Evolutionary conservation across 371 early-diverging fungal species (phyloP), one percentile per base, ranked within the genome.

Genomic region (Mucor lusitanicus): DNA sequence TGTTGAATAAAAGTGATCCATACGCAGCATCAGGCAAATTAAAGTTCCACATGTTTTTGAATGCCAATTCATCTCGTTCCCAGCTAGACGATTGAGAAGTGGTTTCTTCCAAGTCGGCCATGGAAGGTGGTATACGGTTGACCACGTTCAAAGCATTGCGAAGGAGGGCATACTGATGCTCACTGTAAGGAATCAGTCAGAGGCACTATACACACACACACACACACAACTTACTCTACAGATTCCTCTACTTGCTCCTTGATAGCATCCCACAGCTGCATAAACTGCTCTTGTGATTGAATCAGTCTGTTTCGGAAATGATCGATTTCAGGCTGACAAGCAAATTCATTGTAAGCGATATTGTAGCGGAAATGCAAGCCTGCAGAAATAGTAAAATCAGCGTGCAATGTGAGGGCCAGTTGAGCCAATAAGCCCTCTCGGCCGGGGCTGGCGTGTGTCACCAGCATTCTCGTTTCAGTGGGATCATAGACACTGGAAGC

Each of bases 1-100:
- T 75, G 66, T 84, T 81, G 40, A 89, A 72, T 15, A 88, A 70
- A 30, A 88, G 68, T 61, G 83, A 77, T 7, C 90, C 90, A 67
- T 81, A 85, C 25, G 85, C 84, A 39, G 85, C 85, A 70, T 89
- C 90, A 15, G 90, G 87, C 53, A 89, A 67, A 50, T 89, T 89
- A 65, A 89, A 88, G 62, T 88, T 85, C 90, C 90, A 89, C 83
- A 86, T 82, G 67, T 88, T 88, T 66, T 88, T 89, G 68, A 85
- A 89, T 0, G 87, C 85, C 7, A 80, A 77, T 69, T 89, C 88
- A 50, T 86, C 87, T 23, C 69, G 64, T 48, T 73, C 69, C 67
- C 59, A 63, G 9, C 21, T 37, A 3, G 33, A 46, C 1, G 50
- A n/a, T 9, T 72, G 60, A 69, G 64, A 27, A 7, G 68, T 25